Conservation (phyloP, 345 rosid genomes). For the Mangifera indica region DNA sequence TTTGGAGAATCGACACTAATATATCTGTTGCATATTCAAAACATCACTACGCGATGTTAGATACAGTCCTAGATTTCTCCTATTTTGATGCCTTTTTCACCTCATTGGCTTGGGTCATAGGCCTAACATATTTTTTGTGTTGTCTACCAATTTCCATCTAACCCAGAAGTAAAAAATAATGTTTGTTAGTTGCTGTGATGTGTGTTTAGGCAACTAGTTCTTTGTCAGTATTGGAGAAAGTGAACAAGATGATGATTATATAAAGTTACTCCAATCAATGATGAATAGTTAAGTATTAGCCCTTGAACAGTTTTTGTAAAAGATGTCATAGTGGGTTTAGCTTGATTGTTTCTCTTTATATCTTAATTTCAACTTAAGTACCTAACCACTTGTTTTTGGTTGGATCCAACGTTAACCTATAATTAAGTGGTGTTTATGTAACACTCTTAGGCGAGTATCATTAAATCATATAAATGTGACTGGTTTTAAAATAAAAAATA, state of each 20-base stretch:
- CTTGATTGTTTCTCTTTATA: background rate
- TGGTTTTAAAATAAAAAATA: too few species aligned
- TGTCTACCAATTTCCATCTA: background rate
- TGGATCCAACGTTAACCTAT: too few species aligned
- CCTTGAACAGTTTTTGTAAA: background rate
- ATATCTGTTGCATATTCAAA: too few species aligned
- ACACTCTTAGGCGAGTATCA: too few species aligned
- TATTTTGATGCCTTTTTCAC: too few species aligned
- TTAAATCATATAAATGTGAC: too few species aligned
- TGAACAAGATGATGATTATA: background rate
- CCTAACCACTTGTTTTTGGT: background rate
- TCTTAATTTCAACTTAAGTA: background rate
- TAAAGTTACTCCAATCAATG: background rate
- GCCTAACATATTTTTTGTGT: background rate
- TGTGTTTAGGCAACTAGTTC: background rate
- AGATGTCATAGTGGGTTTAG: background rate
- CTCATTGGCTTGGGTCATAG: too few species aligned
- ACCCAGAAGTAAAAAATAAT: background rate
- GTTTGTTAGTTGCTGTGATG: constrained; percentile 2
- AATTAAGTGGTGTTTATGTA: too few species aligned
- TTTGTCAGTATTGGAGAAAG: background rate
- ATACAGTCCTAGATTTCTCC: too few species aligned
- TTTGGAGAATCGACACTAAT: too few species aligned
- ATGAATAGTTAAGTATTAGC: background rate
- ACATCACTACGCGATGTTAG: too few species aligned